Conservation (phyloP, 2,329 filamentous ascomycete genomes). For the Hortaea sp. region DNA sequence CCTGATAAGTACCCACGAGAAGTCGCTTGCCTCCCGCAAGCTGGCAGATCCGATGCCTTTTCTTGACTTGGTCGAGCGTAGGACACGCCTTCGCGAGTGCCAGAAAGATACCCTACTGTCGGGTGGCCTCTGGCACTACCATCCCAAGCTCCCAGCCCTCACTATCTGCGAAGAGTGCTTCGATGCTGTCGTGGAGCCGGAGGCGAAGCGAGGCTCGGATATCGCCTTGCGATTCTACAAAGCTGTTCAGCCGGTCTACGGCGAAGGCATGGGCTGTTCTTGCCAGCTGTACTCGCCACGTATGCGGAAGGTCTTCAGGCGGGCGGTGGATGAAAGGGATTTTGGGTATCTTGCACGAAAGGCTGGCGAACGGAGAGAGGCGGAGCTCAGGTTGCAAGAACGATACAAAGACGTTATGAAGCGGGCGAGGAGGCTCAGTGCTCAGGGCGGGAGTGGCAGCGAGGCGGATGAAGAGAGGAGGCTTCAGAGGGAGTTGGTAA, state of each 20-base stretch:
- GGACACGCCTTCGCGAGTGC: constrained; percentile 54
- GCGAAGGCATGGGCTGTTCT: constrained; percentile 37
- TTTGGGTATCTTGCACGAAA: constrained; percentile 53
- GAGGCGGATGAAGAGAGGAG: constrained; percentile 40
- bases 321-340: constrained; percentile 58
- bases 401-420: constrained; percentile 33
- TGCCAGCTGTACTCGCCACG: constrained; percentile 75
- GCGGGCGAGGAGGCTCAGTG: constrained; percentile 29
- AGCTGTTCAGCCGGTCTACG: constrained; percentile 46
- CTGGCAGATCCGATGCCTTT: constrained; percentile 50
- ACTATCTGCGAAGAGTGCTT: constrained; percentile 85
- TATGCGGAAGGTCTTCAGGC: constrained; percentile 65
- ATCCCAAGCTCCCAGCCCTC: constrained; percentile 59
- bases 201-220: constrained; percentile 35
- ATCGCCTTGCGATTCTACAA: constrained; percentile 58
- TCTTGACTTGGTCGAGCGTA: constrained; percentile 51
- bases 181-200: constrained; percentile 65
- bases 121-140: constrained; percentile 65
- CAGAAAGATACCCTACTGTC: constrained; percentile 50
- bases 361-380: constrained; percentile 47
- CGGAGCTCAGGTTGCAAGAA: constrained; percentile 50
- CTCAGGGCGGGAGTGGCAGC: constrained; percentile 23
- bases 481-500: constrained; percentile 43
- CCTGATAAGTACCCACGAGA: constrained; percentile 44
- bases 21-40: constrained; percentile 26